A percentile compares a stretch with the other conserved stretches of the same genome.
phyloP scores from a whole-genome alignment of 345 rosid genomes.

The Hirschfeldia incana region DNA sequence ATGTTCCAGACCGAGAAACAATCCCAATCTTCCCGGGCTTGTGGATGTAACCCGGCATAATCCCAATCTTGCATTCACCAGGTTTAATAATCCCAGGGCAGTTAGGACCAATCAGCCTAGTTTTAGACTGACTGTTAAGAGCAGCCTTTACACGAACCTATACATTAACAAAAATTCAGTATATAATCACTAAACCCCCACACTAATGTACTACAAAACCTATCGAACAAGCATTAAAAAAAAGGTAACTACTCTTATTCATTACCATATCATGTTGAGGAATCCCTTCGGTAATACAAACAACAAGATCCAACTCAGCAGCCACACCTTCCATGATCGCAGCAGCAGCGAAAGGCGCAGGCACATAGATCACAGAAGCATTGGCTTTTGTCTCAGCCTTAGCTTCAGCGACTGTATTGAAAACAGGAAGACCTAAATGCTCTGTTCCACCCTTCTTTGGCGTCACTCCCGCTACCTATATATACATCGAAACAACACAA shows the following conservation, averaged over 20 bases:
- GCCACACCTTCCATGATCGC: constrained; percentile 88
- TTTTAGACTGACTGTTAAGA: constrained; percentile 71
- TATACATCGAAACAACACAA: neutral
- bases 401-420: constrained; percentile 91
- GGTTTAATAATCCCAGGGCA: constrained; percentile 95
- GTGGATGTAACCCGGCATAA: constrained; percentile 95
- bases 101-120: constrained; percentile 82
- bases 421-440: constrained; percentile 94
- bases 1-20: constrained; percentile 92
- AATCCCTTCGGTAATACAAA: constrained; percentile 86
- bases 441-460: constrained; percentile 98
- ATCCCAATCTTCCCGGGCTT: constrained; percentile 90
- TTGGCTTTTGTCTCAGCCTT: constrained; percentile 90
- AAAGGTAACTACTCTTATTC: neutral
- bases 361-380: constrained; percentile 84
- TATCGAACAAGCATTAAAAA: neutral
- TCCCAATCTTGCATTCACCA: constrained; percentile 92
- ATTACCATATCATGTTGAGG: constrained; percentile 91
- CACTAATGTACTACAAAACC: neutral
- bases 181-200: neutral
- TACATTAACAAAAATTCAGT: constrained; percentile 1
- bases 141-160: constrained; percentile 88
- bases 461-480: constrained; percentile 95
- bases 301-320: constrained; percentile 82
- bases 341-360: constrained; percentile 88